Conservation (phyloP, 2,329 filamentous ascomycete genomes). For the Ceratocystis smalleyi region DNA sequence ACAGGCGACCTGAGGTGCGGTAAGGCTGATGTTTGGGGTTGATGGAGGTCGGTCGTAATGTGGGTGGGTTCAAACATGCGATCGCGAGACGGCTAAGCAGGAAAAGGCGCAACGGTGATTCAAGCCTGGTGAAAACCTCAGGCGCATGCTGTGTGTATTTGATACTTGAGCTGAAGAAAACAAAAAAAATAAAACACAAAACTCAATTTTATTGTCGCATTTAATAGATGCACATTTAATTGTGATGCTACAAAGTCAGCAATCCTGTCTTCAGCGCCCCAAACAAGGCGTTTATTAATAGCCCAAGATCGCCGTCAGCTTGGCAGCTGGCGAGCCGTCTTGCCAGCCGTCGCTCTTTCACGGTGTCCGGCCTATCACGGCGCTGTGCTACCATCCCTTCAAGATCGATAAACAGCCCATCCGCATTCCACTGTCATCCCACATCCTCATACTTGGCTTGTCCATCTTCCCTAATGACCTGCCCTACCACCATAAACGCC, state of each 20-base stretch:
- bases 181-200: background rate
- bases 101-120: background rate
- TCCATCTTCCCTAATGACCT: background rate
- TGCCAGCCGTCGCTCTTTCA: background rate
- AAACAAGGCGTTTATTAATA: background rate
- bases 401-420: background rate
- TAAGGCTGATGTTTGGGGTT: background rate
- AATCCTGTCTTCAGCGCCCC: background rate
- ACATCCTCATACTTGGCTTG: background rate
- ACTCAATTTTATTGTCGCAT: background rate
- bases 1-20: background rate
- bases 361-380: background rate
- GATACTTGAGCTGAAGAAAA: background rate
- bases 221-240: background rate
- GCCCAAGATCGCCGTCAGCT: background rate
- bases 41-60: background rate
- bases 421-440: background rate
- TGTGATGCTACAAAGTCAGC: slow-evolving; percentile 1
- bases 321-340: background rate
- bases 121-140: background rate
- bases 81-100: background rate
- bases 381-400: background rate
- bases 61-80: background rate
- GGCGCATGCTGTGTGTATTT: background rate
- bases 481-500: background rate